Evolutionary conservation across 106 monocot genomes (phyloP), one percentile per base, ranked within the genome.

Genomic region (Dioscorea zingiberensis): DNA sequence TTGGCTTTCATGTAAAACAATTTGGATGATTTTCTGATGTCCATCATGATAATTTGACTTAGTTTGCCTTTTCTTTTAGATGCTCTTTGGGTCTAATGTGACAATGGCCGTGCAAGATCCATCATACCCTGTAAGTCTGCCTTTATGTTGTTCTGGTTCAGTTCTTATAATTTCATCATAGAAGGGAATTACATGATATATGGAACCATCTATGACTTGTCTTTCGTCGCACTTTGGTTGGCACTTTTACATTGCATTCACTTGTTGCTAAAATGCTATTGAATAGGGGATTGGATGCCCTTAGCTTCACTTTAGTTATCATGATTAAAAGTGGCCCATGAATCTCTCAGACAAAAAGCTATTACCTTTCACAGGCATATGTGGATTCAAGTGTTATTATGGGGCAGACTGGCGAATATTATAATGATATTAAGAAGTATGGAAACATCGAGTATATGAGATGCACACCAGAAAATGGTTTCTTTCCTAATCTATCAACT

Each of bases 321-420:
- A 38, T 38, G 38, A 6, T 38, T 6, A 8, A 10, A 38, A 38
- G 38, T 38, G 38, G 38, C 38, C 38, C 9, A 10, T 38, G 38
- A 38, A 28, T 38, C 11, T 28, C 21, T 28, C 12, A 16, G 8
- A 13, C 12, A 4, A 56, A 56, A 22, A 22, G 12, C 4, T 56
- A 22, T 44, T 67, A 56, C 17, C 17, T 0, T 59, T 30, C 18
- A 11, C 78, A 94, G 94, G 90, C 90, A 15, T 94, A 91, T 83
- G 94, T 94, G 15, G 94, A 94, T 85, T 94, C 94, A 54, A 80
- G 94, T 80, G 90, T 94, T 71, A 94, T 94, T 58, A 85, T 85
- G 75, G 94, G 94, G 29, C 90, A 94, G 72, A 94, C 94, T 66
- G 80, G 87, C 25, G 47, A 59, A 71, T 91, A 74, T 59, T 71